Base-by-base conservation (phyloP, 75 land plant species). In the Selaginella tamariscina region DNA sequence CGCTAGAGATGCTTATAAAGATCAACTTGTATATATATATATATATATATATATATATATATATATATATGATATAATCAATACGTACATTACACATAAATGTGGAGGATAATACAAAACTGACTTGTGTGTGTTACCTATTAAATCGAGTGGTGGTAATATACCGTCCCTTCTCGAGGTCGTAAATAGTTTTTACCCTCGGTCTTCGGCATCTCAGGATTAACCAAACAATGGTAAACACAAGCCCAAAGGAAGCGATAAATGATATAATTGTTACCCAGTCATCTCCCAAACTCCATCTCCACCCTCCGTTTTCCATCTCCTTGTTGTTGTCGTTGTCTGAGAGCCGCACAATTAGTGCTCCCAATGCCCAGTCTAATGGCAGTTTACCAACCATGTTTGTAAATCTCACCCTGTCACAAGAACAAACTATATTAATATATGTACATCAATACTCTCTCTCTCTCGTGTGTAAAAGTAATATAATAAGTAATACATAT, bases 321-420 rank as follows among this genome's bases (percentile, higher is more conserved):
- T 55, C 67, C 26, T 75, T 70, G 11, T 64, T 54, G 2, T 29
- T 63, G 32, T 56, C 22, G 1, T 76, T 77, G 24, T 62, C 72
- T 56, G 62, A 54, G 21, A 78, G 54, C 22, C 56, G 78, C 73
- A 85, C 68, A 32, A 93, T 89, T 68, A 86, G 82, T 24, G 95
- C 98, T 56, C 98, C 98, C 54, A 89, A 64, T 30, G 98, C 86
- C 98, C 98, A 93, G 69, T 93, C 96, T 30, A 93, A 78, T 1
- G 90, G 88, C 31, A 85, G 84, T 63, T 71, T 71, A 20, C 79
- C 79, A 13, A 85, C 95, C 69, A 81, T 76, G 72, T 86, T 89
- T 32, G 91, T 78, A 62, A 81, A 85, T 21, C 33, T 65, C 27
- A 93, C 68, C 83, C 98, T 93, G 88, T 63, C 64, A 29, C 27